Evolutionary conservation across 345 rosid species (phyloP).

Genomic region (Lumnitzera racemosa): DNA sequence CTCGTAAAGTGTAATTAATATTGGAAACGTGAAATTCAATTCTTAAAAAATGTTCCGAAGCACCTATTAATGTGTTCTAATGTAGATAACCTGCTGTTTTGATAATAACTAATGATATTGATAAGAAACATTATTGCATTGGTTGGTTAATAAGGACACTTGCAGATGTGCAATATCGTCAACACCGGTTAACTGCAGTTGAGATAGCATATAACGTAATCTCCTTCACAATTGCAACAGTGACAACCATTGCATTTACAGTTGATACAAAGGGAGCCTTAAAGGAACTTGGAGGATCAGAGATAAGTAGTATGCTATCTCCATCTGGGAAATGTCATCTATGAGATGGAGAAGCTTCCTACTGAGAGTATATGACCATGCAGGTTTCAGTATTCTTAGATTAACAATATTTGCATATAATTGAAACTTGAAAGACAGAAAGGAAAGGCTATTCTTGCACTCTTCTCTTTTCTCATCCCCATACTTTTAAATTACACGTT

Average conservation of each 20-base stretch:
- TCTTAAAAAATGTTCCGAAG: no score
- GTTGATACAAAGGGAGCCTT: constrained; percentile 54
- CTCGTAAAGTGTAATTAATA: no score
- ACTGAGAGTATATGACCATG: constrained; percentile 6
- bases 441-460: no score
- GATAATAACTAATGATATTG: neutral
- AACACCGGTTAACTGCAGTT: constrained; percentile 44
- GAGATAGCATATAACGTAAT: constrained; percentile 64
- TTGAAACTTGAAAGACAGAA: no score
- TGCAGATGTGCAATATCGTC: constrained; percentile 60
- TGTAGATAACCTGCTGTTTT: no score
- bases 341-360: constrained; percentile 51
- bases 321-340: constrained; percentile 10
- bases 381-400: no score
- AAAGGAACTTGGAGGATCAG: constrained; percentile 40
- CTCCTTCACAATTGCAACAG: constrained; percentile 51
- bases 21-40: neutral
- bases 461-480: no score
- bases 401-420: no score
- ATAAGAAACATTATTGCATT: constrained; percentile 29
- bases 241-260: constrained; percentile 58
- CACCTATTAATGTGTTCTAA: no score
- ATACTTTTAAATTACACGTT: no score
- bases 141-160: constrained; percentile 68
- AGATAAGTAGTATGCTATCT: constrained; percentile 17